Evolutionary conservation across 768 basidiomycete genomes (phyloP).

Genomic region (Leccinum ochraceum): DNA sequence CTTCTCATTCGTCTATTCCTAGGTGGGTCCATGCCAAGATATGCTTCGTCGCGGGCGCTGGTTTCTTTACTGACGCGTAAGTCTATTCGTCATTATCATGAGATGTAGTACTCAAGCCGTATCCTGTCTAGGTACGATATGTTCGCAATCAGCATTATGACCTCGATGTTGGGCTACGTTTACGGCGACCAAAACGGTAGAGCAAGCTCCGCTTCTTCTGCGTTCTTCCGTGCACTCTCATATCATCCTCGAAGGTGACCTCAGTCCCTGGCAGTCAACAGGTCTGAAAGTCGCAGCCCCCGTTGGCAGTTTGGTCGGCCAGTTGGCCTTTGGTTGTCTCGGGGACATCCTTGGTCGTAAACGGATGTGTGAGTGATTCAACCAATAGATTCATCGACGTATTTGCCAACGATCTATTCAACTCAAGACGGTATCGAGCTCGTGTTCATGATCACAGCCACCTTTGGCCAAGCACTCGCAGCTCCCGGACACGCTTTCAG

Average conservation of each 20-base stretch:
- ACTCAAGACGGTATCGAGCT: constrained; percentile 50
- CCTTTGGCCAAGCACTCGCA: constrained; percentile 77
- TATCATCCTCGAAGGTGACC: constrained; percentile 22
- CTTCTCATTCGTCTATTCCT: neutral
- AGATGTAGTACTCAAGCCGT: neutral
- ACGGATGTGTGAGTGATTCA: constrained; percentile 64
- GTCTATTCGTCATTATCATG: constrained; percentile 21
- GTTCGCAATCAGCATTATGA: constrained; percentile 86
- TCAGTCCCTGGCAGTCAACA: constrained; percentile 63
- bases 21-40: constrained; percentile 86
- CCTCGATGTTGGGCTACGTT: constrained; percentile 82
- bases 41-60: constrained; percentile 66
- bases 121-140: constrained; percentile 59
- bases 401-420: constrained; percentile 3
- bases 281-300: constrained; percentile 78
- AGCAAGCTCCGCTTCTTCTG: neutral
- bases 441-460: constrained; percentile 75
- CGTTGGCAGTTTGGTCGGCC: constrained; percentile 70
- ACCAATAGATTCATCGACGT: neutral
- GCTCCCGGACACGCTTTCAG: constrained; percentile 60
- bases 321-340: constrained; percentile 75
- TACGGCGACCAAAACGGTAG: constrained; percentile 46
- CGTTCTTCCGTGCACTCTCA: constrained; percentile 2
- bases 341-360: constrained; percentile 77
- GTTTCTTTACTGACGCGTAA: constrained; percentile 87